These are phyloP conservation scores for Candida silvicultrix DNA, from an alignment of 805 yeast species.

Conservation along the genomic window DNA sequence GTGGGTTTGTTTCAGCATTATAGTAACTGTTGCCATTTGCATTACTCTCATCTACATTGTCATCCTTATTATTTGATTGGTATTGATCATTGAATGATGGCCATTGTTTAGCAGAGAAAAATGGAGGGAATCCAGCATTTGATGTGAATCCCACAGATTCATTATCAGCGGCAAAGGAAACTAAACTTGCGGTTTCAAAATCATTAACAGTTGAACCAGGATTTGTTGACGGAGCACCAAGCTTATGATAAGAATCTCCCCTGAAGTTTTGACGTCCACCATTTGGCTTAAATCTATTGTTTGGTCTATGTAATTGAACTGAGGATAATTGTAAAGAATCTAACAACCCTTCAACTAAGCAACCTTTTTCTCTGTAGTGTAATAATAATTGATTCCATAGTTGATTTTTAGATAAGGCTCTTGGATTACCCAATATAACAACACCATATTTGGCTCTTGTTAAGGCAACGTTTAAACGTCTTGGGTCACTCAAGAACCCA, in stretches of 20 bases:
- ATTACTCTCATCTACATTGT: neutral
- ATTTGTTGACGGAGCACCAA: slow-evolving; percentile 10
- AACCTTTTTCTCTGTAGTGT: slow-evolving; percentile 79
- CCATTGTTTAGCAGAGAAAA: slow-evolving; percentile 17
- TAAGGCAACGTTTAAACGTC: slow-evolving; percentile 84
- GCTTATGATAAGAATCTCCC: slow-evolving; percentile 1
- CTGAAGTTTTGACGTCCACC: slow-evolving; percentile 1
- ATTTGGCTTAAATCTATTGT: slow-evolving; percentile 7
- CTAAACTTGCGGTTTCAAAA: slow-evolving; percentile 32
- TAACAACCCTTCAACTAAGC: slow-evolving; percentile 85
- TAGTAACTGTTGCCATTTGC: slow-evolving; percentile 8
- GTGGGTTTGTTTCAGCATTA: slow-evolving; percentile 11
- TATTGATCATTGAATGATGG: slow-evolving; percentile 19
- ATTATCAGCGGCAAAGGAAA: slow-evolving; percentile 29
- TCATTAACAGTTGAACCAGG: slow-evolving; percentile 18
- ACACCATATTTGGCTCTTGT: slow-evolving; percentile 85
- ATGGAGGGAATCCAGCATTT: slow-evolving; percentile 9
- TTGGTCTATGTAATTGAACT: slow-evolving; percentile 40
- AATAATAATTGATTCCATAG: slow-evolving; percentile 75
- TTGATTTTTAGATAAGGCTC: slow-evolving; percentile 59
- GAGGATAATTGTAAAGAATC: slow-evolving; percentile 71
- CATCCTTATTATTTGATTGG: neutral
- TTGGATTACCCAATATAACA: slow-evolving; percentile 78
- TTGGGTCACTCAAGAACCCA: slow-evolving; percentile 79
- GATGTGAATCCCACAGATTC: slow-evolving; percentile 9